Evolutionary conservation across 768 basidiomycete genomes (phyloP), one percentile per base, ranked within the genome.

Genomic region (Naganishia vishniacii): DNA sequence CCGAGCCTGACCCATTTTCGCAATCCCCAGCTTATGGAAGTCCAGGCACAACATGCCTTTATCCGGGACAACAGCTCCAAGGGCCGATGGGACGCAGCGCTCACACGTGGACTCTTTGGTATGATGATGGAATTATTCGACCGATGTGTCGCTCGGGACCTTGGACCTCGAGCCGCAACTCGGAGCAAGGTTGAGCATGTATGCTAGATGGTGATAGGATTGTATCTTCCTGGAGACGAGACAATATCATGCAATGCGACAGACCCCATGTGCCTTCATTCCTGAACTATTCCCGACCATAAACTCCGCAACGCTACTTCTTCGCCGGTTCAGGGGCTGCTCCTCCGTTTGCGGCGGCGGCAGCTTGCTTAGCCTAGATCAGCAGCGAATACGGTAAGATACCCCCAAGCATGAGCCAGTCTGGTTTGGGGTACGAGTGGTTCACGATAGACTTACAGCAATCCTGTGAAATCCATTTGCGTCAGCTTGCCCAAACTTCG

Each of bases 31-130:
- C 92, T 93, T 76, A 79, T 95, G 65, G 94, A 98, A 76, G 91
- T 97, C 15, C 91, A 95, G 76, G 94, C 93, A 0, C 93, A 98
- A 71, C 93, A 97, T 69, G 94, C 94, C 3, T 97, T 97, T 78
- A 87, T 97, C 66, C 85, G 93, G 5, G 92, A 94, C 74, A 90
- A 92, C 71, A 82, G 83, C 7, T 89, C 88, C 31, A 97, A 95
- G 75, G 93, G 91, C 1, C 83, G 94, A 60, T 98, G 91, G 91
- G 94, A 98, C 71, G 91, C 91, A 8, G 92, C 92, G 0, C 79
- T 97, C 58, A 91, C 89, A 0, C 81, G 84, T 53, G 86, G 86
- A 23, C 74, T 91, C 32, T 92, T 92, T 74, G 79, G 79, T 1
- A 88, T 87, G 77, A 88, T 95, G 89, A 81, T 97, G 82, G 93